Conservation (phyloP, 2,329 filamentous ascomycete genomes). For the Talaromyces atroroseus region DNA sequence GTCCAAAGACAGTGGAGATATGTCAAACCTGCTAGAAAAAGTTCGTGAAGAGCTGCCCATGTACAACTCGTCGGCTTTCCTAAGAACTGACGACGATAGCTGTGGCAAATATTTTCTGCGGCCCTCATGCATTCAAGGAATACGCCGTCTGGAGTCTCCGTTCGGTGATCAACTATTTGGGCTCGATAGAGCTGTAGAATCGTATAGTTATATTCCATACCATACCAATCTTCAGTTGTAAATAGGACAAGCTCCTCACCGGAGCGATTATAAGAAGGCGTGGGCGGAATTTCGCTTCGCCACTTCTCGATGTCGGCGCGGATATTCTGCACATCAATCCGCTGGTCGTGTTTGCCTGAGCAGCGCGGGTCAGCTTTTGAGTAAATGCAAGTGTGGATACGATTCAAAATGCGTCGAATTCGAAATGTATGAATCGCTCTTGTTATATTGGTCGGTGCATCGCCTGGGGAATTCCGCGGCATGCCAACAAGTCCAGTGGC, state of each 20-base stretch:
- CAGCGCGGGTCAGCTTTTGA: slow-evolving; percentile 1
- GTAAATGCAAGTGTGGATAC: slow-evolving; percentile 12
- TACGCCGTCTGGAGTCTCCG: slow-evolving; percentile 15
- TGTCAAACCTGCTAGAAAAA: slow-evolving; percentile 24
- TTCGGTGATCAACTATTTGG: slow-evolving; percentile 16
- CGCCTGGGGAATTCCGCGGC: slow-evolving; percentile 15
- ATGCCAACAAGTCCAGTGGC: slow-evolving; percentile 16
- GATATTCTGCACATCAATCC: not conserved
- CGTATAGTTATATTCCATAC: slow-evolving; percentile 35
- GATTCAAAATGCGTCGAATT: slow-evolving; percentile 12
- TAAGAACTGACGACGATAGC: slow-evolving; percentile 14
- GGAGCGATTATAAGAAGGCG: not conserved
- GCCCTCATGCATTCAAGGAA: slow-evolving; percentile 20
- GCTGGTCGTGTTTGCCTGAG: not conserved
- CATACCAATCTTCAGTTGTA: slow-evolving; percentile 35
- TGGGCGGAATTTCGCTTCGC: not conserved
- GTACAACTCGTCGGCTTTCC: slow-evolving; percentile 16
- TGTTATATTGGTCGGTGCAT: slow-evolving; percentile 14
- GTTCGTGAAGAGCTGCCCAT: slow-evolving; percentile 18
- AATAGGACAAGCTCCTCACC: slow-evolving; percentile 22
- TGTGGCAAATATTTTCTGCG: slow-evolving; percentile 12
- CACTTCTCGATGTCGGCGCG: slow-evolving; percentile 5
- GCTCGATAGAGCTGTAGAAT: slow-evolving; percentile 34
- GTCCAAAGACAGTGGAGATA: slow-evolving; percentile 33
- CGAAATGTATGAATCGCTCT: slow-evolving; percentile 15